Evolutionary conservation across 805 yeast species (phyloP).

Genomic region (Vanderwaltozyma yarrowii): DNA sequence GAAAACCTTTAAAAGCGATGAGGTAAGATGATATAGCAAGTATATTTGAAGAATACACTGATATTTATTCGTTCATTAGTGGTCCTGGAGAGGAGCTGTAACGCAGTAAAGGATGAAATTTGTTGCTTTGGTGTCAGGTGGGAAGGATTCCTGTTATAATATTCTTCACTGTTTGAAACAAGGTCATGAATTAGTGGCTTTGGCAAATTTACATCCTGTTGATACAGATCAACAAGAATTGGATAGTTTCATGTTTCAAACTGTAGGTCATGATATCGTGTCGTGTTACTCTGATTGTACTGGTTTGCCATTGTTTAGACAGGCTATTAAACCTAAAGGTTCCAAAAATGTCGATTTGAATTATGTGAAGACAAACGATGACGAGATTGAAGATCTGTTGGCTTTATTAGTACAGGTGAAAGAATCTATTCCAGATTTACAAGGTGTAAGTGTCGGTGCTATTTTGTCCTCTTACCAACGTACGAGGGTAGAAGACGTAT

Average conservation of each 20-base stretch:
- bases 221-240: slow-evolving; percentile 48
- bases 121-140: slow-evolving; percentile 88
- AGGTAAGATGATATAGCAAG: no score
- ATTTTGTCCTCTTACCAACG: slow-evolving; percentile 92
- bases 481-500: slow-evolving; percentile 86
- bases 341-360: slow-evolving; percentile 60
- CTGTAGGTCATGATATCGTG: slow-evolving; percentile 84
- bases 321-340: slow-evolving; percentile 44
- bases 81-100: background rate
- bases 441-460: slow-evolving; percentile 93
- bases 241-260: slow-evolving; percentile 95
- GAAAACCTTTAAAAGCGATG: no score
- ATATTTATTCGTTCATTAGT: no score
- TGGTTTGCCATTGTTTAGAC: slow-evolving; percentile 71
- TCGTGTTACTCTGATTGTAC: slow-evolving; percentile 56
- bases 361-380: slow-evolving; percentile 54
- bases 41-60: no score
- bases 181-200: slow-evolving; percentile 77
- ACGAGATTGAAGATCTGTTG: slow-evolving; percentile 82
- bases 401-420: slow-evolving; percentile 41
- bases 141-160: slow-evolving; percentile 91
- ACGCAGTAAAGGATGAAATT: slow-evolving; percentile 56
- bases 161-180: slow-evolving; percentile 74
- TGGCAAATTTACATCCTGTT: slow-evolving; percentile 75
- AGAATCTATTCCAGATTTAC: slow-evolving; percentile 52